Percentiles rank a stretch among this genome's conserved stretches.
These are phyloP conservation scores for Nemania diffusa DNA, from an alignment of 2,329 filamentous ascomycete genomes.

Conservation along the genomic window DNA sequence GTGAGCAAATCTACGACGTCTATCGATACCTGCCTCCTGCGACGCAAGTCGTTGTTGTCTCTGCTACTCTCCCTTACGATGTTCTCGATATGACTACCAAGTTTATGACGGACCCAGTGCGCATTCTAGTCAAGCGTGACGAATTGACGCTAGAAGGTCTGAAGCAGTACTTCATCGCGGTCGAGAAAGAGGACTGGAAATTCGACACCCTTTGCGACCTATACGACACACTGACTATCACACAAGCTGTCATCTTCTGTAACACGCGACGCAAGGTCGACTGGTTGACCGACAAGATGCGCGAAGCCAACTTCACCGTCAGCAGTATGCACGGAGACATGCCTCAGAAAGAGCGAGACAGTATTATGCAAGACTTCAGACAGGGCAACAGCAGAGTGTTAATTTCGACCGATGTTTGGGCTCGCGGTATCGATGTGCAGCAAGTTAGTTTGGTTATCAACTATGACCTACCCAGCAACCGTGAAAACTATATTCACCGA, in stretches of 20 bases:
- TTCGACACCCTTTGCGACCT: slow-evolving; percentile 98
- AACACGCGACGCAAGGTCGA: slow-evolving; percentile 99
- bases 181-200: slow-evolving; percentile 99
- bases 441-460: slow-evolving; percentile 99
- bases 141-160: slow-evolving; percentile 96
- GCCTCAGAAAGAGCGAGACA: slow-evolving; percentile 97
- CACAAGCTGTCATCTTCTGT: slow-evolving; percentile 99
- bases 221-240: slow-evolving; percentile 98
- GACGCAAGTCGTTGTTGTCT: slow-evolving; percentile 98
- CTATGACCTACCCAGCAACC: slow-evolving; percentile 97
- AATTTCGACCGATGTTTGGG: slow-evolving; percentile 98
- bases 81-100: slow-evolving; percentile 99
- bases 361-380: slow-evolving; percentile 99
- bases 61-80: slow-evolving; percentile 95
- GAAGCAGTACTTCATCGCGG: slow-evolving; percentile 99
- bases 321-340: slow-evolving; percentile 99
- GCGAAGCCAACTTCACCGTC: slow-evolving; percentile 97
- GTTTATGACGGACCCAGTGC: slow-evolving; percentile 98
- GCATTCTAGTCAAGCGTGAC: slow-evolving; percentile 98
- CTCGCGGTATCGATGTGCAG: slow-evolving; percentile 97
- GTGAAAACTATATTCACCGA: slow-evolving; percentile 99
- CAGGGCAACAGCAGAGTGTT: slow-evolving; percentile 95
- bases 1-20: slow-evolving; percentile 99
- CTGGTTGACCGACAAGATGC: slow-evolving; percentile 99
- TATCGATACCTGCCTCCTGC: slow-evolving; percentile 96